These are phyloP conservation scores for Arxiozyma telluris DNA, from an alignment of 1,139 yeast genomes.

Conservation along the genomic window DNA sequence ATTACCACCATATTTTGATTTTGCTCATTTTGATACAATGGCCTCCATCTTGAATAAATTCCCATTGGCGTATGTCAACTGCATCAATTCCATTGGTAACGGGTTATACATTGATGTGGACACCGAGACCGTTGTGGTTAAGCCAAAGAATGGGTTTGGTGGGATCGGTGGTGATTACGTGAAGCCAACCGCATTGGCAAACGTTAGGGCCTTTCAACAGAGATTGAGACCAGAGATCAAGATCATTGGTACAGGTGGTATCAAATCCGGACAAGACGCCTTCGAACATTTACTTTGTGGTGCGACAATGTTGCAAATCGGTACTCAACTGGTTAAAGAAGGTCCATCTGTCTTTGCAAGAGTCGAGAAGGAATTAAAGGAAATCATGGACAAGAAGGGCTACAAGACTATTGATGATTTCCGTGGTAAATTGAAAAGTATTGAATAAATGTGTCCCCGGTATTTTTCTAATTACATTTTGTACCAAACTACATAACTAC, in stretches of 20 bases:
- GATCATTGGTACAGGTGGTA: constrained; percentile 28
- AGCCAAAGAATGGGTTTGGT: constrained; percentile 28
- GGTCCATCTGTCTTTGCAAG: constrained; percentile 23
- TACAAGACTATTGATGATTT: constrained; percentile 25
- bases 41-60: constrained; percentile 21
- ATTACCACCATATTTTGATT: constrained; percentile 27
- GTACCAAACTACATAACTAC: neutral
- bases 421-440: constrained; percentile 20
- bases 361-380: constrained; percentile 17
- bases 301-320: constrained; percentile 26
- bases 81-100: constrained; percentile 25
- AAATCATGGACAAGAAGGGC: constrained; percentile 23
- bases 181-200: constrained; percentile 28
- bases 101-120: constrained; percentile 25
- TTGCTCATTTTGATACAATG: constrained; percentile 26
- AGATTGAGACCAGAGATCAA: constrained; percentile 24
- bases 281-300: constrained; percentile 27
- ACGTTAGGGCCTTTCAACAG: constrained; percentile 26
- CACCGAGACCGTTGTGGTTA: constrained; percentile 23
- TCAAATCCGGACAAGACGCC: constrained; percentile 24
- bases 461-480: neutral
- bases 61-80: constrained; percentile 25
- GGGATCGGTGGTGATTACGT: constrained; percentile 28
- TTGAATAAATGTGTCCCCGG: neutral
- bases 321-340: constrained; percentile 23